These are phyloP conservation scores for Aspergillus sojae DNA, from an alignment of 2,329 filamentous ascomycete species.

Conservation along the genomic window DNA sequence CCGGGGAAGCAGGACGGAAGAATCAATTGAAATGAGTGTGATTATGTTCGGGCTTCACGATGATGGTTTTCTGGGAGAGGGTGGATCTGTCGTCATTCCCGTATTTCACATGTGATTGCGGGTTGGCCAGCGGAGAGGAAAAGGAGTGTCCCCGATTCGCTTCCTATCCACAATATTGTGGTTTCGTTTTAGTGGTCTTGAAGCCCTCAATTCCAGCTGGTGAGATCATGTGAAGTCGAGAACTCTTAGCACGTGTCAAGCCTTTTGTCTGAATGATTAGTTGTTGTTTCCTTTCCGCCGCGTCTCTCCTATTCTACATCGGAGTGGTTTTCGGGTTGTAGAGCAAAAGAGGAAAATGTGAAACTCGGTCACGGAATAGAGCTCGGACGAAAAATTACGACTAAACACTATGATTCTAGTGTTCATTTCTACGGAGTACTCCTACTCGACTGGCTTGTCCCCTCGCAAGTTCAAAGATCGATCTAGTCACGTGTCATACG, in stretches of 20 bases:
- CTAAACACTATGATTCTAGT: neutral
- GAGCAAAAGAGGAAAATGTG: neutral
- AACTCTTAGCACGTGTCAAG: neutral
- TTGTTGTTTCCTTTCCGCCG: neutral
- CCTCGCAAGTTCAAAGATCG: neutral
- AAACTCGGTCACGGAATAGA: neutral
- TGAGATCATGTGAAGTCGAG: neutral
- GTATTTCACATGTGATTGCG: neutral
- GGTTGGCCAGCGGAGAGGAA: neutral
- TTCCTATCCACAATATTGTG: neutral
- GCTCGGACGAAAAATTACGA: neutral
- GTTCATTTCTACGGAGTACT: neutral
- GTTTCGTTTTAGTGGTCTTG: neutral
- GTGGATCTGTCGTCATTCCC: neutral
- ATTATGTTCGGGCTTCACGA: neutral
- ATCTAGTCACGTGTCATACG: neutral
- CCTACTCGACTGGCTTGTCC: neutral
- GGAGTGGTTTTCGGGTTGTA: neutral
- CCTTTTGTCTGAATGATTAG: neutral
- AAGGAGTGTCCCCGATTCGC: neutral
- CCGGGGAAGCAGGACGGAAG: neutral
- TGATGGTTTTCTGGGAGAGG: neutral
- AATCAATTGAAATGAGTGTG: neutral
- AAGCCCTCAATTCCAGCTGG: neutral
- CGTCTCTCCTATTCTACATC: neutral